phyloP scores from a whole-genome alignment of 2,329 filamentous ascomycete species.

The Penicillium sp. region DNA sequence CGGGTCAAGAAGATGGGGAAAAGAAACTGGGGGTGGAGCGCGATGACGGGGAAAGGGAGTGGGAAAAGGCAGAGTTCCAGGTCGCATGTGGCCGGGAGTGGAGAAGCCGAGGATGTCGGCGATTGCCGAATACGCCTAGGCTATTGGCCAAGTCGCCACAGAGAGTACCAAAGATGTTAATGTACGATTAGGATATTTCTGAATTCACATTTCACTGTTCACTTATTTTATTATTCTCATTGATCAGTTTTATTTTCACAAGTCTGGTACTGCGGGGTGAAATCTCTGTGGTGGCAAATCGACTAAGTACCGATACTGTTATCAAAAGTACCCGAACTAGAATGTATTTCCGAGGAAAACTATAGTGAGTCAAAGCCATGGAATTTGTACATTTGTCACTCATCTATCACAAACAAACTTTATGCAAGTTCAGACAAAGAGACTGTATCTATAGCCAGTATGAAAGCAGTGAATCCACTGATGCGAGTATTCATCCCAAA shows the following conservation, averaged over 20 bases:
- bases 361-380: background rate
- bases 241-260: background rate
- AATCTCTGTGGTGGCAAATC: conserved; percentile 23
- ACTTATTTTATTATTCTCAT: background rate
- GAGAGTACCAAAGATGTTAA: background rate
- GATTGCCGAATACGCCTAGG: conserved; percentile 14
- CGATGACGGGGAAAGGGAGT: conserved; percentile 10
- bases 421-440: too few species aligned
- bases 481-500: background rate
- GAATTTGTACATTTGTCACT: background rate
- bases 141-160: background rate
- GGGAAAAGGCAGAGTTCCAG: conserved; percentile 11
- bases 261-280: background rate
- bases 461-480: background rate
- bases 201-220: background rate
- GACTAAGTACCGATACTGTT: background rate
- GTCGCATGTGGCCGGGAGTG: conserved; percentile 26
- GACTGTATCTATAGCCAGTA: background rate
- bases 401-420: background rate
- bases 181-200: too few species aligned
- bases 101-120: conserved; percentile 29
- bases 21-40: conserved; percentile 12
- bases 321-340: background rate
- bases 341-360: conserved; percentile 1
- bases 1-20: conserved; percentile 14